Evolutionary conservation across 163 green algal genomes (phyloP).

Genomic region (Scenedesmus sp.): DNA sequence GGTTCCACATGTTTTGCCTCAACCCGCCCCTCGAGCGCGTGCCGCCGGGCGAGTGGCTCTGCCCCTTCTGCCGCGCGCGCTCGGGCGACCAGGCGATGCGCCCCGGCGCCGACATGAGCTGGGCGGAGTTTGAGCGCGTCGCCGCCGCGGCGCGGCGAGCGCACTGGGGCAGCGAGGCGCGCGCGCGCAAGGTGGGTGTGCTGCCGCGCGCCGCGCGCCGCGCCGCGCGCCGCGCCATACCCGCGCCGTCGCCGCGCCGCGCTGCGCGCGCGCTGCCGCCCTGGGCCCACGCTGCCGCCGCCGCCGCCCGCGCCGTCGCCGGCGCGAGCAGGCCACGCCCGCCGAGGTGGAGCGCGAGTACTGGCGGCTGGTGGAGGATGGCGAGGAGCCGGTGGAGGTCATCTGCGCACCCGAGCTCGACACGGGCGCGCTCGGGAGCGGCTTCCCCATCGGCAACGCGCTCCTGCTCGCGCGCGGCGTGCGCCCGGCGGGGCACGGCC

Average conservation of each 20-base stretch:
- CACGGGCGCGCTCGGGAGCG: slow-evolving; percentile 60
- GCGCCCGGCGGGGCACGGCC: slow-evolving; percentile 2
- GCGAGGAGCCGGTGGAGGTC: slow-evolving; percentile 82
- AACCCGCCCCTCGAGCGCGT: slow-evolving; percentile 67
- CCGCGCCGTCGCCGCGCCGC: too few species aligned
- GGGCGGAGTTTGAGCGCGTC: slow-evolving; percentile 71
- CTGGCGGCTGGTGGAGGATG: slow-evolving; percentile 83
- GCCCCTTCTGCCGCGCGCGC: slow-evolving; percentile 68
- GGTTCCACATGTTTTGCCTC: slow-evolving; percentile 85
- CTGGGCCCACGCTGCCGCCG: too few species aligned
- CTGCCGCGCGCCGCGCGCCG: too few species aligned
- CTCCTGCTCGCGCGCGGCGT: neutral
- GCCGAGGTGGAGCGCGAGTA: slow-evolving; percentile 78
- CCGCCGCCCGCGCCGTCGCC: too few species aligned
- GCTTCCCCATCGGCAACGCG: slow-evolving; percentile 59
- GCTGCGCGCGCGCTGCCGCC: too few species aligned
- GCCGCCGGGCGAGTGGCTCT: slow-evolving; percentile 82
- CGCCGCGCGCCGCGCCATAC: too few species aligned
- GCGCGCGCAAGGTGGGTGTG: slow-evolving; percentile 46
- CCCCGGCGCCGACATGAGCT: slow-evolving; percentile 59
- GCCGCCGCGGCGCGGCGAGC: slow-evolving; percentile 62
- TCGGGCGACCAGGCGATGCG: slow-evolving; percentile 50
- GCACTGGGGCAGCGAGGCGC: slow-evolving; percentile 61
- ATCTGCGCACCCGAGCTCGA: slow-evolving; percentile 76
- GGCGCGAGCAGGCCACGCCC: slow-evolving; percentile 56